phyloP scores from a whole-genome alignment of 768 basidiomycete genomes.

The Boletales sp. region DNA sequence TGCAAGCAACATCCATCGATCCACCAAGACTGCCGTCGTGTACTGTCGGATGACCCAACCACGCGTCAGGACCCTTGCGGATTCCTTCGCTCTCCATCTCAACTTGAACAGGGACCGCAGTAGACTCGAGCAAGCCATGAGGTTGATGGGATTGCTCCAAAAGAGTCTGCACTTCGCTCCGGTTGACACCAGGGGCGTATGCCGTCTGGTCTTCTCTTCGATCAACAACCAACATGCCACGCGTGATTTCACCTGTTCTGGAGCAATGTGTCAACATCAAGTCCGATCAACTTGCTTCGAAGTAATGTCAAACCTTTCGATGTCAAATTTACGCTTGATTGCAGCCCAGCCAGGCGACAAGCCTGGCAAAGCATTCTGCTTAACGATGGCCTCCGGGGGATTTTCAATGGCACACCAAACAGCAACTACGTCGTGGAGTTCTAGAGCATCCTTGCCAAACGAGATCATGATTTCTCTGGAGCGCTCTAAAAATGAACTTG shows the following conservation, averaged over 20 bases:
- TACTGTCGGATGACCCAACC: conserved; percentile 16
- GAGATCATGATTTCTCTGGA: conserved; percentile 72
- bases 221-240: conserved; percentile 87
- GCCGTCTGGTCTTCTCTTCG: conserved; percentile 62
- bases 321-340: conserved; percentile 52
- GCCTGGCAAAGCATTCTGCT: conserved; percentile 18
- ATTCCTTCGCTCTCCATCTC: conserved; percentile 37
- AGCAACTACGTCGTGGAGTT: conserved; percentile 87
- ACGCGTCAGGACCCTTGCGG: conserved; percentile 15
- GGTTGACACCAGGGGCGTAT: conserved; percentile 63
- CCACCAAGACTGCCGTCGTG: conserved; percentile 21
- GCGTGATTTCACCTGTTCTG: conserved; percentile 73
- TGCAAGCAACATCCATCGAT: conserved; percentile 40
- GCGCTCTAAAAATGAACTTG: conserved; percentile 72
- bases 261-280: neutral
- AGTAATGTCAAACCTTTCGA: conserved; percentile 54
- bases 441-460: conserved; percentile 82
- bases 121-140: conserved; percentile 44
- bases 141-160: conserved; percentile 36
- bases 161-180: conserved; percentile 56
- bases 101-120: conserved; percentile 51
- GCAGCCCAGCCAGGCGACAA: conserved; percentile 56
- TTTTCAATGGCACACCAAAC: conserved; percentile 84
- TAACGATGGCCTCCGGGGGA: conserved; percentile 43
- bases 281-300: neutral